A percentile compares a stretch with the other conserved stretches of the same genome.
Conservation (phyloP, 495 filamentous ascomycete genomes). For the Lasiosphaeris hirsuta region DNA sequence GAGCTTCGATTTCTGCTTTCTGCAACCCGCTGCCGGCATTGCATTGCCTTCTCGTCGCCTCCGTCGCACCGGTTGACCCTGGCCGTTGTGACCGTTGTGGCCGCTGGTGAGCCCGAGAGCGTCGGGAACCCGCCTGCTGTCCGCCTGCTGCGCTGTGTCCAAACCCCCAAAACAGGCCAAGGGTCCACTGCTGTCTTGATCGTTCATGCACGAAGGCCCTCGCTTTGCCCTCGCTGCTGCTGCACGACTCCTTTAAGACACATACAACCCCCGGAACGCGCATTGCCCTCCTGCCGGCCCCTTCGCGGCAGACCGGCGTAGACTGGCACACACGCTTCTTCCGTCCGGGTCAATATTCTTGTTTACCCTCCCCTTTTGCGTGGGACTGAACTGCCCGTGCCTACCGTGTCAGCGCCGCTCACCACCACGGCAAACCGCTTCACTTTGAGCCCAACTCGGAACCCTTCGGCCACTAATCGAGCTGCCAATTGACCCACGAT, state of each 20-base stretch:
- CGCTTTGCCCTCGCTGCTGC: conserved; percentile 20
- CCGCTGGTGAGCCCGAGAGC: not conserved
- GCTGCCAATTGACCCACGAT: conserved; percentile 23
- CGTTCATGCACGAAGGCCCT: conserved; percentile 33
- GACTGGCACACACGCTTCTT: conserved; percentile 15
- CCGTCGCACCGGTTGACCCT: too few species aligned
- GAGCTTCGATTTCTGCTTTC: too few species aligned
- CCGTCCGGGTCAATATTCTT: conserved; percentile 9
- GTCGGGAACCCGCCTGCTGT: not conserved
- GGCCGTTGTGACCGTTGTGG: too few species aligned
- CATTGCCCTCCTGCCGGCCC: conserved; percentile 14
- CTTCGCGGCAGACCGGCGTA: not conserved
- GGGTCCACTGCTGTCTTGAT: conserved; percentile 12
- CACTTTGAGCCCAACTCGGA: not conserved
- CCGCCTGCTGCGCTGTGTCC: not conserved
- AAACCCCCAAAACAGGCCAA: not conserved
- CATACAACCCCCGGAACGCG: conserved; percentile 18
- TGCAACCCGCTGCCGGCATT: too few species aligned
- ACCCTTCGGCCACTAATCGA: conserved; percentile 8
- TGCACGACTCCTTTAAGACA: conserved; percentile 26
- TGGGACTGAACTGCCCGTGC: too few species aligned
- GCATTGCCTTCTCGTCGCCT: too few species aligned
- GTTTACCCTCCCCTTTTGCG: not conserved
- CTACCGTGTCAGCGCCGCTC: too few species aligned
- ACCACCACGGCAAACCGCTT: too few species aligned